Evolutionary conservation across 805 yeast genomes (phyloP), one percentile per base, ranked within the genome.

Genomic region (Zygosaccharomyces gambellarensis): DNA sequence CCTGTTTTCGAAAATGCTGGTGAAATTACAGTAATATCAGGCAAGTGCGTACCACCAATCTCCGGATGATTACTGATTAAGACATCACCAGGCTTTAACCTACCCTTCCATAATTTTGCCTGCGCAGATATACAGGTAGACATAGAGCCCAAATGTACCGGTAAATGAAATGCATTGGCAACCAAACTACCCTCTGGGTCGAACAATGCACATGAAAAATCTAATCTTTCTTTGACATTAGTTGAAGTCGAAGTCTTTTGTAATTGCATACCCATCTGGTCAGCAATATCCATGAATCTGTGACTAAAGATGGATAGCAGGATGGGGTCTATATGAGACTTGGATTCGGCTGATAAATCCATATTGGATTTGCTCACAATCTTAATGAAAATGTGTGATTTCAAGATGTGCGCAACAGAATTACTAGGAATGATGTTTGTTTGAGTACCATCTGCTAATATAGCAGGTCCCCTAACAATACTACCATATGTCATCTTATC

Each of bases 11-110:
- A 73, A 62, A 88, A 85, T 1, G 90, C 90, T 0, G 98, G 98
- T 0, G 97, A 87, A 40, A 92, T 83, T 10, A 90, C 95, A 0
- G 97, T 90, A 55, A 90, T 89, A 69, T 87, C 96, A 0, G 95
- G 95, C 50, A 87, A 71, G 69, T 87, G 96, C 0, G 94, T 85
- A 3, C 95, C 95, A n/a, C 92, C 92, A 45, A 80, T 80, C 19
- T 81, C 81, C 2, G 96, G 96, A 58, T 86, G 94, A 61, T 87
- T 87, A 0, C 90, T 82, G 3, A 84, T 81, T 2, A 87, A 56
- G 3, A 85, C 88, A 67, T 87, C 95, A 22, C 95, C 95, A 3
- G 80, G 81, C 49, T 75, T 71, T 36, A 87, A 62, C 54, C 79
- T 79, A 6, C 79, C 82, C 34, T 74, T 67, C 95, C 95, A 86